A percentile compares a stretch with the other conserved stretches of the same genome.
Conservation (phyloP, 768 basidiomycete species). For the Mycena amicta region DNA sequence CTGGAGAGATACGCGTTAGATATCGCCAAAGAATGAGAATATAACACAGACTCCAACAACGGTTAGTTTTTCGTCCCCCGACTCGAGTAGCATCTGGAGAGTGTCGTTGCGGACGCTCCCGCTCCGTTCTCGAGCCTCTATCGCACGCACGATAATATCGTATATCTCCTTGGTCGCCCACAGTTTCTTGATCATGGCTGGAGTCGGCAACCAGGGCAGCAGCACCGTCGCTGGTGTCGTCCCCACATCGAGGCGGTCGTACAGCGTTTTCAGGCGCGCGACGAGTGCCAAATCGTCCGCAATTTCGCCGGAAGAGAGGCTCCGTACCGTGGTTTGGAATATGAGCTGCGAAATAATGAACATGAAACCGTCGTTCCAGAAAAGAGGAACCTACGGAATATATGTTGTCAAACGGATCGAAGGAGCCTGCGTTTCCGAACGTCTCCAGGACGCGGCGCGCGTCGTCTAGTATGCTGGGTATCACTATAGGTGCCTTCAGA, state of each 20-base stretch:
- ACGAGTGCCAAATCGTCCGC: conserved; percentile 67
- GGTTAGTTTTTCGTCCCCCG: conserved; percentile 65
- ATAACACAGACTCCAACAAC: too few relatives aligned
- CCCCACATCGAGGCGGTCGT: conserved; percentile 67
- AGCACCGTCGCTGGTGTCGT: conserved; percentile 76
- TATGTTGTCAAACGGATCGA: conserved; percentile 73
- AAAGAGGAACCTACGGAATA: conserved; percentile 54
- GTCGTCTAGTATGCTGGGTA: conserved; percentile 67
- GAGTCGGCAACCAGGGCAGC: conserved; percentile 75
- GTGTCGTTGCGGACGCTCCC: conserved; percentile 65
- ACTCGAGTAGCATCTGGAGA: conserved; percentile 74
- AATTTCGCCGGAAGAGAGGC: conserved; percentile 68
- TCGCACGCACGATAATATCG: conserved; percentile 61
- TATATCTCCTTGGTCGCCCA: conserved; percentile 78
- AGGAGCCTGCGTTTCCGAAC: conserved; percentile 65
- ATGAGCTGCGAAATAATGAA: conserved; percentile 47
- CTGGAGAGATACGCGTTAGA: too few relatives aligned
- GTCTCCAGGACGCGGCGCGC: conserved; percentile 58
- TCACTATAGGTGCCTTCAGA: conserved; percentile 44
- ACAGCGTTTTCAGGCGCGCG: conserved; percentile 61
- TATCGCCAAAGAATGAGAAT: too few relatives aligned
- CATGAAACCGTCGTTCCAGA: conserved; percentile 11
- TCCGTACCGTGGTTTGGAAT: conserved; percentile 74
- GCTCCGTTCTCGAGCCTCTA: conserved; percentile 58
- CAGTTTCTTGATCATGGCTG: conserved; percentile 70